Percentiles rank a stretch among this genome's conserved stretches.
Conservation (phyloP, 169 alveolate species). For the Cryptosporidium viatorum region DNA sequence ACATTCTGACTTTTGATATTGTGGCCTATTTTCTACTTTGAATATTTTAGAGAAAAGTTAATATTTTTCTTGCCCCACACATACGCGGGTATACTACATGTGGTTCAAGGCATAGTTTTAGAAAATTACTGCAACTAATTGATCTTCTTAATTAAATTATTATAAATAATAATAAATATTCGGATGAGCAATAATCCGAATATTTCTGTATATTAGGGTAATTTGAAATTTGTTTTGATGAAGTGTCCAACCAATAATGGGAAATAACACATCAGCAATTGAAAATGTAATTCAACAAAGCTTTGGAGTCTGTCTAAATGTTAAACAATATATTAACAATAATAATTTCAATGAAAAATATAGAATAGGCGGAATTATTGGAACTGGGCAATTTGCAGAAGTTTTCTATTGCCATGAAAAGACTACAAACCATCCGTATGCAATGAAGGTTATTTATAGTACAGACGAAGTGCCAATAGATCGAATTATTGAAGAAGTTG, state of each 20-base stretch:
- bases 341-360: slow-evolving; percentile 36
- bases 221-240: neutral
- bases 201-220: neutral
- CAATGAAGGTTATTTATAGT: slow-evolving; percentile 61
- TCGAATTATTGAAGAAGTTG: slow-evolving; percentile 44
- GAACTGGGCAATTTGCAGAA: slow-evolving; percentile 66
- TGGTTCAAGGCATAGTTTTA: slow-evolving; percentile 14
- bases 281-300: slow-evolving; percentile 41
- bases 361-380: slow-evolving; percentile 37
- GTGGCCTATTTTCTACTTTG: neutral
- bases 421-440: slow-evolving; percentile 11
- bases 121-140: slow-evolving; percentile 20
- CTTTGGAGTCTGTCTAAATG: slow-evolving; percentile 58
- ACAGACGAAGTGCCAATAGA: slow-evolving; percentile 43
- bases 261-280: slow-evolving; percentile 25
- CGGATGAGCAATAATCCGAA: neutral
- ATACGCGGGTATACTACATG: slow-evolving; percentile 14
- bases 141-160: neutral
- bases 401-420: slow-evolving; percentile 39
- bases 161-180: neutral
- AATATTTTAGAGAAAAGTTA: neutral
- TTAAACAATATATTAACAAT: slow-evolving; percentile 13
- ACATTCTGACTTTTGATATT: no score
- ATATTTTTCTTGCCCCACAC: slow-evolving; percentile 12
- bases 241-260: slow-evolving; percentile 13